Base-by-base conservation (phyloP, 2,329 filamentous ascomycete genomes). In the Parastagonospora avenae region DNA sequence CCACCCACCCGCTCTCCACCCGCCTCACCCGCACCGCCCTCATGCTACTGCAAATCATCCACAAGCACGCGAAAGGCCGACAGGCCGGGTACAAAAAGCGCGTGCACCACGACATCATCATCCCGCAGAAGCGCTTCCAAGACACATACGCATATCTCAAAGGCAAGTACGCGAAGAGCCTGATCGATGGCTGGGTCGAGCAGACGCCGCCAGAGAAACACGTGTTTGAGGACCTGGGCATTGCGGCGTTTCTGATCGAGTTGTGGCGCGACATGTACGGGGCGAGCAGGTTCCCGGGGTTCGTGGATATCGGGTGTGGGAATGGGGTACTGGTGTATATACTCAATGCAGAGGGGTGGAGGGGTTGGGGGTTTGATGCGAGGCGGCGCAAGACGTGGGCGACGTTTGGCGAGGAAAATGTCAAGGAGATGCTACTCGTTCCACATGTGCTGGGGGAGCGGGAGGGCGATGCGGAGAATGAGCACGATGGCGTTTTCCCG, bases 241-340 rank as follows among this genome's bases (percentile, higher is more conserved):
- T 99, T 55, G 90, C 93, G 0, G 90, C 93, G 0, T 99, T 97
- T 64, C 78, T 97, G 44, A 90, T 97, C 24, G 92, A 97, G 76
- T 77, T 97, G 2, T 99, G 94, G 94, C 76, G 78, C 10, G 85
- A 88, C 50, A 93, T 96, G 86, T 97, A 97, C 70, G 70, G 71
- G 30, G 27, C 50, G 42, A 41, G 15, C 39, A 54, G 60, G 0
- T 97, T 96, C 63, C 90, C 91, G 0, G 92, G 93, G 0, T 99
- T 97, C 65, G 90, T 97, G 15, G 94, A 99, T 67, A 91, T 99
- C 39, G 94, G 93, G 4, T 97, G 94, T 68, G 94, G 94, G 2
- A 99, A 97, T 67, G 94, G 94, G 1, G 79, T 99, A 3, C 82
- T 99, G 1, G 90, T 96, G 7, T 85, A 95, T 67, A 84, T 99